These are phyloP conservation scores for Phanerochaete sordida DNA, from an alignment of 768 basidiomycete genomes.

Conservation along the genomic window DNA sequence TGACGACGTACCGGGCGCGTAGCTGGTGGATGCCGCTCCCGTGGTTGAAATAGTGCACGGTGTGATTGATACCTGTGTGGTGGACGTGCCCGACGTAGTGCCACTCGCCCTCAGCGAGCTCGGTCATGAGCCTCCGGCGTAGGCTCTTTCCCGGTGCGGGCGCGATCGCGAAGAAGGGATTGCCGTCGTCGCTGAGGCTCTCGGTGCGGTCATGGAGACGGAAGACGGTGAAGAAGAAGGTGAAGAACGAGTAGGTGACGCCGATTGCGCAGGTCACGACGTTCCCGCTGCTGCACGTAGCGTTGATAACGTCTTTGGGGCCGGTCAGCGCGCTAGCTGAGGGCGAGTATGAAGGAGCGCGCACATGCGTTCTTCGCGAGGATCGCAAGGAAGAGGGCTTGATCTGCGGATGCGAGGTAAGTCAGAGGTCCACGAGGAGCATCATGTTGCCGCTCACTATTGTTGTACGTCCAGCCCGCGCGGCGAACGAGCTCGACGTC, in stretches of 20 bases:
- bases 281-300: neutral
- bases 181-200: neutral
- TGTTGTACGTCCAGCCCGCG: neutral
- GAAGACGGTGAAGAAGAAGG: neutral
- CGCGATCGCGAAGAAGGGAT: neutral
- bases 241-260: neutral
- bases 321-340: neutral
- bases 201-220: neutral
- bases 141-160: neutral
- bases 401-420: neutral
- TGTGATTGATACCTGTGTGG: neutral
- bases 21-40: neutral
- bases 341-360: neutral
- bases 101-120: neutral
- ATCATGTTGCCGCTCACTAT: neutral
- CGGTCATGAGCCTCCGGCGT: neutral
- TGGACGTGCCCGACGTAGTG: conserved; percentile 1
- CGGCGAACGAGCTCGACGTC: conserved; percentile 2
- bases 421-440: too few species aligned
- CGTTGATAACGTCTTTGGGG: neutral
- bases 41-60: neutral
- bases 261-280: neutral
- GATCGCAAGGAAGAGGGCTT: neutral
- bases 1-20: neutral
- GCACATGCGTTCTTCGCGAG: neutral